Percentiles rank a stretch among this genome's conserved stretches.
Evolutionary conservation across 169 alveolate genomes (phyloP).

Genomic region (Theileria orientalis): DNA sequence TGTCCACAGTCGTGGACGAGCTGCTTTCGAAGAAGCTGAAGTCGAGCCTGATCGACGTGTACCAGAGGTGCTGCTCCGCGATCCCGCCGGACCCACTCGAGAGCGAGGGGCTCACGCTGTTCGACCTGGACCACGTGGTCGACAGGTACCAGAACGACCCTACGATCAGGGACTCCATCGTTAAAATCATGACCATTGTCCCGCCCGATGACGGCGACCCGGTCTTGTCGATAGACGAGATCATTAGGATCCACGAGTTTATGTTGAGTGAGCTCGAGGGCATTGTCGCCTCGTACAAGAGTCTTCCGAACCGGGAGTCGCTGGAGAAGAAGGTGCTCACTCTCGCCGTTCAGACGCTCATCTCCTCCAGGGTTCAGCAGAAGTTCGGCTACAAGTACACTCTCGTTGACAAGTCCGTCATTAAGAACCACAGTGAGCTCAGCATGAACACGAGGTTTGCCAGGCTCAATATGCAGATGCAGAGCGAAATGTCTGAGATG

Average conservation of each 20-base stretch:
- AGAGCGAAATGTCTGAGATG: conserved; percentile 74
- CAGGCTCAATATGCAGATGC: conserved; percentile 74
- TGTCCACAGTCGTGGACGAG: conserved; percentile 58
- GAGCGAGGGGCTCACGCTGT: conserved; percentile 64
- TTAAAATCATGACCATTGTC: conserved; percentile 53
- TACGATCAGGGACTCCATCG: conserved; percentile 27
- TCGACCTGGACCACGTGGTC: conserved; percentile 71
- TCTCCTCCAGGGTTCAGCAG: conserved; percentile 83
- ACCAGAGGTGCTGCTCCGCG: conserved; percentile 42
- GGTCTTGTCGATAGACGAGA: conserved; percentile 58
- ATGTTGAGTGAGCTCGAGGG: conserved; percentile 76
- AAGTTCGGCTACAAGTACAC: conserved; percentile 78
- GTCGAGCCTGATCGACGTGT: conserved; percentile 36
- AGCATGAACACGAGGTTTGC: conserved; percentile 68
- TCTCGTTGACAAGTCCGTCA: conserved; percentile 79
- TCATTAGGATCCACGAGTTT: conserved; percentile 75
- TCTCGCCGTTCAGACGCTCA: conserved; percentile 76
- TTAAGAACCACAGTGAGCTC: conserved; percentile 71
- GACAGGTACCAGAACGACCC: conserved; percentile 71
- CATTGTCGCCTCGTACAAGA: conserved; percentile 67
- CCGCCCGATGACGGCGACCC: conserved; percentile 56
- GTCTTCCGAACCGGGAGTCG: conserved; percentile 60
- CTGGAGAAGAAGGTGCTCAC: conserved; percentile 76
- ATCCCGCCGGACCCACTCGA: conserved; percentile 73
- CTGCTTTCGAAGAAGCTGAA: conserved; percentile 42